Evolutionary conservation across 345 rosid species (phyloP).

Genomic region (Camelina sativa): DNA sequence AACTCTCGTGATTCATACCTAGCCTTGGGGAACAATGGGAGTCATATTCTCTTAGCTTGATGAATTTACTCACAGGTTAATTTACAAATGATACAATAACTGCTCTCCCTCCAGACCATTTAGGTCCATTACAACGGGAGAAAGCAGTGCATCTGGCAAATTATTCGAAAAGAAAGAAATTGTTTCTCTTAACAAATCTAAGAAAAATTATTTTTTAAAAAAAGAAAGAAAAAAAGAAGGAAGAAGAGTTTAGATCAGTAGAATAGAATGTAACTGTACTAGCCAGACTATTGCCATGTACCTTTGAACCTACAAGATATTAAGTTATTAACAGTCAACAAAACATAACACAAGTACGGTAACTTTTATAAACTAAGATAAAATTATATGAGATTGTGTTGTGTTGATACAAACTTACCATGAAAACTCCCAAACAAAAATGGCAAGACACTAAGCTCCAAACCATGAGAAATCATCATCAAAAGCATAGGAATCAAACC

Average conservation of each 20-base stretch:
- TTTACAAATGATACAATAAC: slow-evolving; percentile 38
- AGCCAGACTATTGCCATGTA: slow-evolving; percentile 40
- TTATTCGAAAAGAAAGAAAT: slow-evolving; percentile 30
- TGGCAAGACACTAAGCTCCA: slow-evolving; percentile 40
- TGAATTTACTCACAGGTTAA: slow-evolving; percentile 41
- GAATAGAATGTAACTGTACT: slow-evolving; percentile 34
- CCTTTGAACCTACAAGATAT: slow-evolving; percentile 35
- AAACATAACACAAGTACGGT: neutral
- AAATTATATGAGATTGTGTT: slow-evolving; percentile 13
- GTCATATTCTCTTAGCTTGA: slow-evolving; percentile 7
- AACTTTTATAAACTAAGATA: neutral
- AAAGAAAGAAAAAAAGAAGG: neutral
- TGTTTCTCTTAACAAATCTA: slow-evolving; percentile 38
- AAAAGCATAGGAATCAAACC: slow-evolving; percentile 46
- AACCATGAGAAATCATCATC: slow-evolving; percentile 45
- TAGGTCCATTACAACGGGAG: slow-evolving; percentile 23
- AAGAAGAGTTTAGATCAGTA: slow-evolving; percentile 14
- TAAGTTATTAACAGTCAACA: neutral
- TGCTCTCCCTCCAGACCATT: slow-evolving; percentile 28
- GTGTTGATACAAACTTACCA: slow-evolving; percentile 38
- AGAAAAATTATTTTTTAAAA: neutral
- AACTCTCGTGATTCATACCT: neutral
- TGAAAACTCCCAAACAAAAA: slow-evolving; percentile 33
- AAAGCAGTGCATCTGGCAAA: slow-evolving; percentile 23
- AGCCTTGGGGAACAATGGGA: neutral